A percentile compares a stretch with the other conserved stretches of the same genome.
phyloP scores from a whole-genome alignment of 2,329 filamentous ascomycete genomes.

The Bipolaris victoriae region DNA sequence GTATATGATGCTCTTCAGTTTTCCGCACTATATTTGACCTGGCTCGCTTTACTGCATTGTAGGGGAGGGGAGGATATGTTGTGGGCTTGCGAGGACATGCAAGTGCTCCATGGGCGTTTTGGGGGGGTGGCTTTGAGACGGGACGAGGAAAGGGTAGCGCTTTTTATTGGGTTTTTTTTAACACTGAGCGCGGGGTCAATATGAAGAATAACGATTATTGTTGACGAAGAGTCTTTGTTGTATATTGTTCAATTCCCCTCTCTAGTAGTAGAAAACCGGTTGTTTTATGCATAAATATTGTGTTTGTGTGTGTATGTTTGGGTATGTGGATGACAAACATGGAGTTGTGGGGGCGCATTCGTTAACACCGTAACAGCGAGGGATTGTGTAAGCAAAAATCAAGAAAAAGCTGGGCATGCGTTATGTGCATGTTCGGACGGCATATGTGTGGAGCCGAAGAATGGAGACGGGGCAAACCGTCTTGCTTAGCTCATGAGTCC shows the following conservation, averaged over 20 bases:
- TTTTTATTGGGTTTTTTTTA: neutral
- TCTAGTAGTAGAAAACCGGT: too few relatives aligned
- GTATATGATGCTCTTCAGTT: constrained; percentile 12
- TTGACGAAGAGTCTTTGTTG: neutral
- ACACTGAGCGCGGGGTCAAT: constrained; percentile 5
- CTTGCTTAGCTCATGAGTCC: neutral
- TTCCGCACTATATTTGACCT: constrained; percentile 10
- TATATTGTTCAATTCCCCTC: neutral
- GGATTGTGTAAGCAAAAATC: constrained; percentile 1
- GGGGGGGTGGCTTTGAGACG: neutral
- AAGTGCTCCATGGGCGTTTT: constrained; percentile 12
- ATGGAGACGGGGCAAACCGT: neutral
- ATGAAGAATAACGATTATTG: constrained; percentile 3
- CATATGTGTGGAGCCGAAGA: constrained; percentile 4
- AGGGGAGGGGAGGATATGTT: constrained; percentile 7
- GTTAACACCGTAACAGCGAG: neutral
- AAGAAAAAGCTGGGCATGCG: neutral
- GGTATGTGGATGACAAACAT: neutral
- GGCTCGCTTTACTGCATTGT: constrained; percentile 13
- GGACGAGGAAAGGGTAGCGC: constrained; percentile 13
- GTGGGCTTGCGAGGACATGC: constrained; percentile 15
- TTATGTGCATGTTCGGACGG: neutral
- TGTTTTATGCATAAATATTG: neutral
- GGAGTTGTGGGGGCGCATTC: neutral
- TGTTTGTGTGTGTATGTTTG: too few relatives aligned